These are phyloP conservation scores for Nakazawaea ishiwadae DNA, from an alignment of 805 yeast genomes.

Conservation along the genomic window DNA sequence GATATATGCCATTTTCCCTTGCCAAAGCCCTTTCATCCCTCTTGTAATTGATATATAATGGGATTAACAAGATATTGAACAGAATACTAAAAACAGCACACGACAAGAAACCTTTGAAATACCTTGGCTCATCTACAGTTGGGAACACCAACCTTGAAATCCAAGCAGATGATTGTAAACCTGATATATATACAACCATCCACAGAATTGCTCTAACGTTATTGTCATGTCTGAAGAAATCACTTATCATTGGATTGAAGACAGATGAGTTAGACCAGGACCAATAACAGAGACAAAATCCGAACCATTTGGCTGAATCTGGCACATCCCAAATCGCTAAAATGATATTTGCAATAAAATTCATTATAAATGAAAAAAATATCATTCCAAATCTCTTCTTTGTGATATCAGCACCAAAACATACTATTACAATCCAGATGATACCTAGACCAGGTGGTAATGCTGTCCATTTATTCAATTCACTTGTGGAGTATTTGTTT, in stretches of 20 bases:
- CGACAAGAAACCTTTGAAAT: conserved; percentile 46
- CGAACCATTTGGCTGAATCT: conserved; percentile 58
- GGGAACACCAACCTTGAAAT: conserved; percentile 30
- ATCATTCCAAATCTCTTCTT: conserved; percentile 53
- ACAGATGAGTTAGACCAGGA: conserved; percentile 66
- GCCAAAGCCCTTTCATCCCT: conserved; percentile 45
- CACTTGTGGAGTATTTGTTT: conserved; percentile 34
- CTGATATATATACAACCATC: conserved; percentile 50
- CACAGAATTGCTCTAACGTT: conserved; percentile 51
- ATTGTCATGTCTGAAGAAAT: conserved; percentile 52
- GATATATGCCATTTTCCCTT: conserved; percentile 40
- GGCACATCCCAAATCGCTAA: conserved; percentile 59
- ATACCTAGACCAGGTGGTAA: conserved; percentile 59
- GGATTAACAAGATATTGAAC: conserved; percentile 18
- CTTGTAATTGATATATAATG: conserved; percentile 35
- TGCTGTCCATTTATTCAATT: conserved; percentile 46
- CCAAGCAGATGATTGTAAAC: conserved; percentile 34
- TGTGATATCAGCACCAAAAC: conserved; percentile 49
- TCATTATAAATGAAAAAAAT: conserved; percentile 48
- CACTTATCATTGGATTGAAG: conserved; percentile 53
- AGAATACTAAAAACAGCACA: conserved; percentile 35
- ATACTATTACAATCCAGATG: conserved; percentile 38
- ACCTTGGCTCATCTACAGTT: conserved; percentile 55
- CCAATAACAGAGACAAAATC: conserved; percentile 53
- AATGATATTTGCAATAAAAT: conserved; percentile 47